Conservation (phyloP, 169 alveolate species). For the Cyclospora cayetanensis region DNA sequence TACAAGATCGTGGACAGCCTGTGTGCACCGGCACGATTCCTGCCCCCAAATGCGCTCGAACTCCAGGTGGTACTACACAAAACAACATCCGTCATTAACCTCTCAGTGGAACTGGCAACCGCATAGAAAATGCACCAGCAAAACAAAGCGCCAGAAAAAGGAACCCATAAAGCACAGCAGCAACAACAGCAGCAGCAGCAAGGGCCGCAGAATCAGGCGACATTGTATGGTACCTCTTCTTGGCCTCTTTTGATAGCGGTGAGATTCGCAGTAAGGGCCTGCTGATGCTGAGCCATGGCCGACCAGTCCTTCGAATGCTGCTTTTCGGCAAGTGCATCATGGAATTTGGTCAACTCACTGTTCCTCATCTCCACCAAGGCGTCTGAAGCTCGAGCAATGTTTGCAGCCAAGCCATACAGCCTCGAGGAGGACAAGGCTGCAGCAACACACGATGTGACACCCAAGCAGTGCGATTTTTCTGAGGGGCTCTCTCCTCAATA, state of each 20-base stretch:
- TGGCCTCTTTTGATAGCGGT: not conserved
- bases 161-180: too few relatives aligned
- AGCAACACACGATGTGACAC: too few relatives aligned
- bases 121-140: too few relatives aligned
- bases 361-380: not conserved
- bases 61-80: too few relatives aligned
- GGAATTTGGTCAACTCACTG: not conserved
- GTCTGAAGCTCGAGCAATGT: not conserved
- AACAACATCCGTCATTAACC: too few relatives aligned
- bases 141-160: not conserved
- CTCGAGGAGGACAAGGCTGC: not conserved
- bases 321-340: not conserved
- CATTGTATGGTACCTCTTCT: not conserved
- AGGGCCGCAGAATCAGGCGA: too few relatives aligned
- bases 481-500: too few relatives aligned
- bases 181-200: conserved; percentile 8
- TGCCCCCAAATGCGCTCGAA: too few relatives aligned
- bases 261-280: not conserved
- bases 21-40: too few relatives aligned
- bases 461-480: too few relatives aligned
- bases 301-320: not conserved
- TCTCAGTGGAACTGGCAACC: too few relatives aligned
- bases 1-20: too few relatives aligned
- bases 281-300: not conserved
- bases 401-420: not conserved